A percentile compares a stretch with the other conserved stretches of the same genome.
Conservation (phyloP, 768 basidiomycete genomes). For the Mycena pura region DNA sequence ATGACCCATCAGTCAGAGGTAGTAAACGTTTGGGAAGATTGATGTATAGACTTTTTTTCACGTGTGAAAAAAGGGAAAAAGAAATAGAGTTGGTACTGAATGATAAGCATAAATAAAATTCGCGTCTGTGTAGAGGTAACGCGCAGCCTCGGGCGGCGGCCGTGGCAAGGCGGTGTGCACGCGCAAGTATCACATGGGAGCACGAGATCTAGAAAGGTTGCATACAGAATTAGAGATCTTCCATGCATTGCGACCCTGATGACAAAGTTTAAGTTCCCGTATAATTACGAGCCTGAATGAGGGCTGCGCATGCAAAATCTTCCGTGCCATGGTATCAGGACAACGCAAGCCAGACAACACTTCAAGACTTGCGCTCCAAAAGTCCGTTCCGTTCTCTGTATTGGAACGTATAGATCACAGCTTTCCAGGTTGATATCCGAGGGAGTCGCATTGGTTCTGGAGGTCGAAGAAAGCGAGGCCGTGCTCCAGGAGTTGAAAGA, state of each 20-base stretch:
- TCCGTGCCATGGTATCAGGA: neutral
- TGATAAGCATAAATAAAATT: too few relatives aligned
- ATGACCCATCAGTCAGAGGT: slow-evolving; percentile 87
- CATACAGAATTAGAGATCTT: too few relatives aligned
- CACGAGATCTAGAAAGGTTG: too few relatives aligned
- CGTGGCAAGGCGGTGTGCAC: too few relatives aligned
- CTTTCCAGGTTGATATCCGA: slow-evolving; percentile 1
- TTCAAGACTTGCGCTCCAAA: slow-evolving; percentile 2
- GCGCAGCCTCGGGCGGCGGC: too few relatives aligned
- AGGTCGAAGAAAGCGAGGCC: slow-evolving; percentile 1
- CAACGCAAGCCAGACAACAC: too few relatives aligned
- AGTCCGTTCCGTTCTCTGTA: neutral
- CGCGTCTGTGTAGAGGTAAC: too few relatives aligned
- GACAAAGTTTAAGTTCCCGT: neutral
- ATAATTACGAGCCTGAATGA: neutral
- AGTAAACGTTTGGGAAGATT: slow-evolving; percentile 28
- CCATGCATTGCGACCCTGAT: neutral
- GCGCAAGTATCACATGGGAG: too few relatives aligned
- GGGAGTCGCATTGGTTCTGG: slow-evolving; percentile 6
- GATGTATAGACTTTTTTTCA: slow-evolving; percentile 1
- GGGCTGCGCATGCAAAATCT: neutral
- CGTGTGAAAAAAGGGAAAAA: neutral
- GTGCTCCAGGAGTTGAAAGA: neutral
- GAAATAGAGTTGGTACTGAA: neutral
- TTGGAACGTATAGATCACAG: neutral